Conservation (phyloP, 768 basidiomycete genomes). For the Saitozyma podzolica region DNA sequence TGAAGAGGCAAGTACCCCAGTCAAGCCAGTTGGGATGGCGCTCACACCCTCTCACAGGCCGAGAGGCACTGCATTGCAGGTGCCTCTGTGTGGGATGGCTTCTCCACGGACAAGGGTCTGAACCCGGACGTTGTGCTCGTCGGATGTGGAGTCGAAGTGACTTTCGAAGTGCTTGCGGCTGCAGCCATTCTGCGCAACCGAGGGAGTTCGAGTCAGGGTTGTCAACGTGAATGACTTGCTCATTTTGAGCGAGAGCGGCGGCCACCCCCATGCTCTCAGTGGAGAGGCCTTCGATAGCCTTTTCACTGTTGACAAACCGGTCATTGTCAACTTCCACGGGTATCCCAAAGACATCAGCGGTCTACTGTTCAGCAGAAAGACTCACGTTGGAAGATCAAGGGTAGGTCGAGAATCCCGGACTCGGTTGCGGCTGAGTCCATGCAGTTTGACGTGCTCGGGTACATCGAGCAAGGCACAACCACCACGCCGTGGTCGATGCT, state of each 20-base stretch:
- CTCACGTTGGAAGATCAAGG: constrained; percentile 40
- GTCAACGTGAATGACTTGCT: constrained; percentile 89
- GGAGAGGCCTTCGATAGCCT: constrained; percentile 40
- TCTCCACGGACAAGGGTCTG: constrained; percentile 66
- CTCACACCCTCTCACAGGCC: constrained; percentile 10
- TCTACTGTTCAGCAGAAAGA: constrained; percentile 44
- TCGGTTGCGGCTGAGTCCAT: background rate
- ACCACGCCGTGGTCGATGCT: constrained; percentile 55
- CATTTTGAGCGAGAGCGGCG: constrained; percentile 68
- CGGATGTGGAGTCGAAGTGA: constrained; percentile 81
- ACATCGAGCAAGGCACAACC: constrained; percentile 49
- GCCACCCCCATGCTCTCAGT: constrained; percentile 52
- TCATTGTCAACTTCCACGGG: constrained; percentile 87
- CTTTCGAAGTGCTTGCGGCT: constrained; percentile 84
- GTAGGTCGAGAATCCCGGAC: constrained; percentile 23
- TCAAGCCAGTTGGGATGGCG: no score
- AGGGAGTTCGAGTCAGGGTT: constrained; percentile 72
- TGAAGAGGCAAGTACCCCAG: constrained; percentile 12
- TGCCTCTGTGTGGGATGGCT: constrained; percentile 81
- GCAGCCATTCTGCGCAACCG: constrained; percentile 71
- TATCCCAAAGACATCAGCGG: constrained; percentile 47
- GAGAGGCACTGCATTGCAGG: constrained; percentile 75
- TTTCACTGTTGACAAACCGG: constrained; percentile 50
- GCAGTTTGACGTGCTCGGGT: constrained; percentile 41
- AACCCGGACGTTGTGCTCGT: constrained; percentile 66